Percentiles rank a stretch among this genome's conserved stretches.
phyloP scores from a whole-genome alignment of 1,284 basidiomycete species.

The Sphagnurus paluster region DNA sequence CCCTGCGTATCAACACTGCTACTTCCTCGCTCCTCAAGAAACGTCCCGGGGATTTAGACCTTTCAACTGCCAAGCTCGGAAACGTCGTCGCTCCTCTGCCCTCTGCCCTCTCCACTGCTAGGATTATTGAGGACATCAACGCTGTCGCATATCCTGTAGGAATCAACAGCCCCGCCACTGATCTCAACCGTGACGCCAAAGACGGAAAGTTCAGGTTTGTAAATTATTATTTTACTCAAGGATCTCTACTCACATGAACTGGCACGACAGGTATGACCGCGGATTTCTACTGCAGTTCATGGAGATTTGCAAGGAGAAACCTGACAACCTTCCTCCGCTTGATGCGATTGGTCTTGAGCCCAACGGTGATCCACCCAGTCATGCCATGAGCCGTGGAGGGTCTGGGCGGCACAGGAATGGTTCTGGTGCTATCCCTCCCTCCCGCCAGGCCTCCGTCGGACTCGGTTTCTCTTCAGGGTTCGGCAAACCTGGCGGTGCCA shows the following conservation, averaged over 20 bases:
- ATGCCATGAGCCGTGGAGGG: slow-evolving; percentile 57
- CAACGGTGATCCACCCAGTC: slow-evolving; percentile 47
- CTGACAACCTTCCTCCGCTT: slow-evolving; percentile 85
- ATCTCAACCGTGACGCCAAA: slow-evolving; percentile 84
- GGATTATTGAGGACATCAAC: slow-evolving; percentile 82
- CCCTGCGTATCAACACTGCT: slow-evolving; percentile 63
- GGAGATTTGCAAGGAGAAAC: slow-evolving; percentile 93
- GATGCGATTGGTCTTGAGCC: slow-evolving; percentile 92
- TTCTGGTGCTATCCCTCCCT: slow-evolving; percentile 35
- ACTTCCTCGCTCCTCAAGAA: slow-evolving; percentile 41
- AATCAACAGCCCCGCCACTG: slow-evolving; percentile 80
- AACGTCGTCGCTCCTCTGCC: slow-evolving; percentile 48
- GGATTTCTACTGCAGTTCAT: slow-evolving; percentile 99
- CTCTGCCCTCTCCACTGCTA: slow-evolving; percentile 73
- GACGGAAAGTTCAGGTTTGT: slow-evolving; percentile 86
- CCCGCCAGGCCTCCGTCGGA: slow-evolving; percentile 55
- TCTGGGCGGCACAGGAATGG: slow-evolving; percentile 57
- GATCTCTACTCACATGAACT: not conserved
- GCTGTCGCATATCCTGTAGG: slow-evolving; percentile 84
- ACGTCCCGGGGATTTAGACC: slow-evolving; percentile 76
- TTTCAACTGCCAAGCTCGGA: slow-evolving; percentile 45
- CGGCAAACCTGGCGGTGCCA: slow-evolving; percentile 40
- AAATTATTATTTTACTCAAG: slow-evolving; percentile 9
- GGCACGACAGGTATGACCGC: slow-evolving; percentile 79
- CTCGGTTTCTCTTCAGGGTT: slow-evolving; percentile 49